Conservation (phyloP, 2,329 filamentous ascomycete species). For the Acephala macrosclerotiorum region DNA sequence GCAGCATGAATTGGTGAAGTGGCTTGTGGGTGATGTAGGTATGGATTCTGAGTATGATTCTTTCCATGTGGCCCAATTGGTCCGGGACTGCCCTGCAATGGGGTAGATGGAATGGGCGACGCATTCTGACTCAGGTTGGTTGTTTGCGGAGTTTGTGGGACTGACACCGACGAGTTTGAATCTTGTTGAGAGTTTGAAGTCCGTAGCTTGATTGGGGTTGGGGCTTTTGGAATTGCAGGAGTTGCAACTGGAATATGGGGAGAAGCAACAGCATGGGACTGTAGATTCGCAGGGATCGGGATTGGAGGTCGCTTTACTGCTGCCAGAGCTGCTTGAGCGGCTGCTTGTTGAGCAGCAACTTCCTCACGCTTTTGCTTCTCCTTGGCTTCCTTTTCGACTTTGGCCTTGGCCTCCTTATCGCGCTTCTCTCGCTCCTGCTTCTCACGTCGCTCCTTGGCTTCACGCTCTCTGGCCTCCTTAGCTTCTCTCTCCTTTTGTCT, state of each 20-base stretch:
- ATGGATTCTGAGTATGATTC: slow-evolving; percentile 55
- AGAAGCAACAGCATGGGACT: slow-evolving; percentile 70
- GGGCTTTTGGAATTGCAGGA: slow-evolving; percentile 81
- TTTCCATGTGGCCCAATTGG: slow-evolving; percentile 71
- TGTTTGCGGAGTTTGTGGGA: slow-evolving; percentile 73
- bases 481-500: slow-evolving; percentile 81
- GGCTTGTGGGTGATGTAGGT: slow-evolving; percentile 63
- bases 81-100: slow-evolving; percentile 70
- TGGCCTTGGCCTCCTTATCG: slow-evolving; percentile 61
- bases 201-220: slow-evolving; percentile 79
- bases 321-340: slow-evolving; percentile 48
- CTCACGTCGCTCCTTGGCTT: slow-evolving; percentile 62
- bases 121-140: slow-evolving; percentile 61
- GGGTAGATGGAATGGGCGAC: slow-evolving; percentile 67
- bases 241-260: slow-evolving; percentile 82
- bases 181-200: slow-evolving; percentile 79
- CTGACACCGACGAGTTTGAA: slow-evolving; percentile 68
- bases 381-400: slow-evolving; percentile 53
- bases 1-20: slow-evolving; percentile 69
- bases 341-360: slow-evolving; percentile 46
- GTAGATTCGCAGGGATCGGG: slow-evolving; percentile 62
- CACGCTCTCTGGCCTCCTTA: slow-evolving; percentile 69
- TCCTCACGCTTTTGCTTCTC: slow-evolving; percentile 58
- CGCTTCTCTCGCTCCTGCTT: slow-evolving; percentile 65
- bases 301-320: slow-evolving; percentile 54